Conservation (phyloP, 2,329 filamentous ascomycete genomes). For the Colletotrichum endophyticum region DNA sequence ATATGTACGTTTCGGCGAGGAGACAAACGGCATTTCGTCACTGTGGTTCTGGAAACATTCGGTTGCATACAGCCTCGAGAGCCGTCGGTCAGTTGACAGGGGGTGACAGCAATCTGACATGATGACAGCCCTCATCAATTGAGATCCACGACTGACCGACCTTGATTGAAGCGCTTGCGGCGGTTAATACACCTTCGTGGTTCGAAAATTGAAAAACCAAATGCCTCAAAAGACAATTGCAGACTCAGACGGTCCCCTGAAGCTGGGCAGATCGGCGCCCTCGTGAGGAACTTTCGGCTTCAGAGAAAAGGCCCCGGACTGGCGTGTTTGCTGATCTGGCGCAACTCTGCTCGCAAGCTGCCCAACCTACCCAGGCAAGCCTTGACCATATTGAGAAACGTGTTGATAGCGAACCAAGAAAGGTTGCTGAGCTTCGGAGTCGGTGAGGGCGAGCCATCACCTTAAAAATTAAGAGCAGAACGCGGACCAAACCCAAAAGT, state of each 20-base stretch:
- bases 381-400: not conserved
- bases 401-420: not conserved
- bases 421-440: constrained; percentile 1
- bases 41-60: not conserved
- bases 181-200: not conserved
- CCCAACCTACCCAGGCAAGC: not conserved
- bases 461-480: not conserved
- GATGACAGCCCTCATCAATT: not conserved
- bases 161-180: not conserved
- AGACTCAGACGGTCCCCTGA: not conserved
- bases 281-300: not conserved
- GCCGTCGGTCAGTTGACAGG: not conserved
- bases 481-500: not conserved
- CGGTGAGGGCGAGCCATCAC: not conserved
- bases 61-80: not conserved
- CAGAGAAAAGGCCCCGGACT: not conserved
- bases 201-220: not conserved
- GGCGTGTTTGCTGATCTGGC: not conserved
- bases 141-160: not conserved
- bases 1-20: not conserved
- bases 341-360: not conserved
- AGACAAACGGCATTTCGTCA: not conserved
- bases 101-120: not conserved
- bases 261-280: not conserved
- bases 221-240: not conserved